Conservation (phyloP, 257 asterid species). For the Cynanchum wilfordii region DNA sequence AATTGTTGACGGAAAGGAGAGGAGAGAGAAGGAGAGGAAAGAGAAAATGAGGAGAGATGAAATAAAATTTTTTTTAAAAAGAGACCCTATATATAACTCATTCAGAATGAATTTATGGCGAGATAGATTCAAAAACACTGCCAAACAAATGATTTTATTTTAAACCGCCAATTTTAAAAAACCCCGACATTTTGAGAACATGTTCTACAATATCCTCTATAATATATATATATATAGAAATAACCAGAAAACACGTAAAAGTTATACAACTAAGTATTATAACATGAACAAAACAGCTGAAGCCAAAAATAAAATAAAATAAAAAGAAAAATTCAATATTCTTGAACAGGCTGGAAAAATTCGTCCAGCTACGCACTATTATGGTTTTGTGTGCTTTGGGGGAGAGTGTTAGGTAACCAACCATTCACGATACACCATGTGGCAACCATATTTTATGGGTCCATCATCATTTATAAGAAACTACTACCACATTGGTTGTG, state of each 20-base stretch:
- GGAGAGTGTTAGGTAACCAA: background rate
- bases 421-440: slow-evolving; percentile 4
- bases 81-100: too few species aligned
- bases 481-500: background rate
- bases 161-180: too few species aligned
- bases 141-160: too few species aligned
- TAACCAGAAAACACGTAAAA: background rate
- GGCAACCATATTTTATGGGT: background rate
- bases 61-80: too few species aligned
- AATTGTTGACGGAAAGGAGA: too few species aligned
- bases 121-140: too few species aligned
- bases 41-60: too few species aligned
- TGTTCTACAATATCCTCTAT: too few species aligned
- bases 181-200: too few species aligned
- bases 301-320: background rate
- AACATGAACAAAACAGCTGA: slow-evolving; percentile 16
- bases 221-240: background rate
- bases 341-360: background rate
- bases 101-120: too few species aligned
- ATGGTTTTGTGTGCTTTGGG: too few species aligned
- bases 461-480: background rate
- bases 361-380: background rate
- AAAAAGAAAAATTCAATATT: background rate
- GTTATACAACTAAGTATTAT: slow-evolving; percentile 3
- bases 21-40: too few species aligned